Evolutionary conservation across 2,329 filamentous ascomycete species (phyloP).

Genomic region (Epicoccum nigrum): DNA sequence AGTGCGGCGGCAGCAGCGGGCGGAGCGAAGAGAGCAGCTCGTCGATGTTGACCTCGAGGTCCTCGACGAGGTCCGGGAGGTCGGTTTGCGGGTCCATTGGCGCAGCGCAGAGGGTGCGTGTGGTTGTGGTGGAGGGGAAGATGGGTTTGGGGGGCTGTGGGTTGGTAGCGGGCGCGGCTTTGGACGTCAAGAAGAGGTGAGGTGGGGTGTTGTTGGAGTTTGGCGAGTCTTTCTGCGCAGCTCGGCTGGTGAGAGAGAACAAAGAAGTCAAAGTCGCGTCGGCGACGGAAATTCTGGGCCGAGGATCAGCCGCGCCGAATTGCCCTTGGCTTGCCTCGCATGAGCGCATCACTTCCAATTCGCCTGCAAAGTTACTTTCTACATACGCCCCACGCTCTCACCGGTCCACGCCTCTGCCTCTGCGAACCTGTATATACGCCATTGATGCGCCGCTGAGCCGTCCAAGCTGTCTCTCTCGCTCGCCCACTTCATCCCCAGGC

Average conservation of each 20-base stretch:
- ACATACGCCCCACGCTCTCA: background rate
- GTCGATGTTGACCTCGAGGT: conserved; percentile 79
- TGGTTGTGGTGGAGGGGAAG: background rate
- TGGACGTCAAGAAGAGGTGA: too few species aligned
- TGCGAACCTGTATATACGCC: background rate
- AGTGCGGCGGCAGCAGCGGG: conserved; percentile 70
- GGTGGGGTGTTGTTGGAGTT: too few species aligned
- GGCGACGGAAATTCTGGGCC: conserved; percentile 33
- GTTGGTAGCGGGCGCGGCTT: too few species aligned
- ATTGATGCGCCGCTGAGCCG: conserved; percentile 1
- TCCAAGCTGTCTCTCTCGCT: conserved; percentile 54
- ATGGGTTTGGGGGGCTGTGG: background rate
- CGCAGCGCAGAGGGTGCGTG: background rate
- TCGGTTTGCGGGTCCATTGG: conserved; percentile 61
- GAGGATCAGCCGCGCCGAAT: conserved; percentile 17
- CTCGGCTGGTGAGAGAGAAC: too few species aligned
- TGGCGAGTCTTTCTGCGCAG: too few species aligned
- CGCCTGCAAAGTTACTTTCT: background rate
- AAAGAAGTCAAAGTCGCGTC: background rate
- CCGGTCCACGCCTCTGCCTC: background rate
- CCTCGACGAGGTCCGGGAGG: conserved; percentile 71
- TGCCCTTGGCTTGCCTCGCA: background rate
- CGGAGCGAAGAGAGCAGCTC: conserved; percentile 74
- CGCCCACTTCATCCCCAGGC: conserved; percentile 50
- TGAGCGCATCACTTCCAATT: conserved; percentile 13